These are phyloP conservation scores for Colletotrichum eleusines DNA, from an alignment of 2,329 filamentous ascomycete species.

Conservation along the genomic window DNA sequence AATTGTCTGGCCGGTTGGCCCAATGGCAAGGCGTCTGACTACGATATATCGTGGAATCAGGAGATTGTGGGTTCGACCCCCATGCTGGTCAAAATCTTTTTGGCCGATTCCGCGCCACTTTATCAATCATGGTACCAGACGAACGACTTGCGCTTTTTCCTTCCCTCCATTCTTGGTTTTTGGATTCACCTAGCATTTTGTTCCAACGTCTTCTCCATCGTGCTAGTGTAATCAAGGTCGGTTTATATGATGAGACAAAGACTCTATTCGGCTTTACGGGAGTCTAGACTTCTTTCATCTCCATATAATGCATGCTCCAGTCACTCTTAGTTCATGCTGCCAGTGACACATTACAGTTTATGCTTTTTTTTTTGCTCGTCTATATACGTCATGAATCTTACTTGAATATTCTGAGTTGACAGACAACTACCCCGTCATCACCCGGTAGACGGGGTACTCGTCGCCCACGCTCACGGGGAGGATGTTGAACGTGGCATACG, in stretches of 20 bases:
- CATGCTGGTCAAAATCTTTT: slow-evolving; percentile 38
- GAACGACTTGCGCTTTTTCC: not conserved
- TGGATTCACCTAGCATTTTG: not conserved
- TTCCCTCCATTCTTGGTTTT: not conserved
- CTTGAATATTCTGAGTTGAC: no score
- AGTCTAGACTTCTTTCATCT: not conserved
- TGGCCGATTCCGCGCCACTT: not conserved
- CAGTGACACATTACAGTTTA: no score
- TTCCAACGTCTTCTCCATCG: not conserved
- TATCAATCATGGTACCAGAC: fast-evolving
- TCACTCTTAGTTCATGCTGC: not conserved
- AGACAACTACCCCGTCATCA: slow-evolving; percentile 22
- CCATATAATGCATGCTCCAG: not conserved
- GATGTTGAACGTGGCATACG: slow-evolving; percentile 49
- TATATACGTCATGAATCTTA: fast-evolving
- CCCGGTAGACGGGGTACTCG: slow-evolving; percentile 49
- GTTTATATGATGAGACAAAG: not conserved
- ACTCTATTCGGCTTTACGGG: not conserved
- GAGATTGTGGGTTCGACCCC: slow-evolving; percentile 43
- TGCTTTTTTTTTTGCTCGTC: no score
- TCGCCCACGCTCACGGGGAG: slow-evolving; percentile 47
- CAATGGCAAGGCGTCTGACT: slow-evolving; percentile 59
- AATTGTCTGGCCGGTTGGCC: slow-evolving; percentile 47
- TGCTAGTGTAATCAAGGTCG: not conserved
- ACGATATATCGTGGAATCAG: slow-evolving; percentile 47